Evolutionary conservation across 257 asterid species (phyloP).

Genomic region (Scutellaria galericulata): DNA sequence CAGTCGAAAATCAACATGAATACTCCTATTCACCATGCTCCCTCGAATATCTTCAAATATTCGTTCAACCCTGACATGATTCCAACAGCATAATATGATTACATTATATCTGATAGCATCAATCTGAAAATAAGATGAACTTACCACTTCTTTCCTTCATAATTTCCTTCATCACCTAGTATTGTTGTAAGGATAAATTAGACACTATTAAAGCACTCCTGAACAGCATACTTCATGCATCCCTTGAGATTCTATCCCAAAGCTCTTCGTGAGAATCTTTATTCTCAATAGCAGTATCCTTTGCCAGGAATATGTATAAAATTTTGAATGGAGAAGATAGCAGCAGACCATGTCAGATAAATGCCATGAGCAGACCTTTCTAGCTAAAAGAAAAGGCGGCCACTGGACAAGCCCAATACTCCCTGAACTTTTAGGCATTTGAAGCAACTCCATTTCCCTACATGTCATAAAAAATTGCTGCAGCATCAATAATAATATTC

Average conservation of each 20-base stretch:
- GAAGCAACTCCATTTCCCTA: slow-evolving; percentile 95
- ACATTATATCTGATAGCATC: slow-evolving; percentile 33
- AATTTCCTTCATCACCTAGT: slow-evolving; percentile 76
- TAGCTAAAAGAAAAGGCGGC: slow-evolving; percentile 94
- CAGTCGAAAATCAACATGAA: slow-evolving; percentile 65
- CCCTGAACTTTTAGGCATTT: slow-evolving; percentile 83
- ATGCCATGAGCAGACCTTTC: slow-evolving; percentile 70
- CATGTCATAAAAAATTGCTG: slow-evolving; percentile 29
- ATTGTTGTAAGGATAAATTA: slow-evolving; percentile 71
- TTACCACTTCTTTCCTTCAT: slow-evolving; percentile 92
- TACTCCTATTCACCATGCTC: slow-evolving; percentile 55
- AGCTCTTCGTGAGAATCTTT: slow-evolving; percentile 84
- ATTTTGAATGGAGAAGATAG: slow-evolving; percentile 26
- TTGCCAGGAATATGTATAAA: slow-evolving; percentile 78
- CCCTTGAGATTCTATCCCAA: slow-evolving; percentile 93
- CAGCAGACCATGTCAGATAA: slow-evolving; percentile 26
- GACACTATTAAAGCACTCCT: slow-evolving; percentile 76
- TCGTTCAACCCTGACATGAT: slow-evolving; percentile 79
- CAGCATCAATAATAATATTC: slow-evolving; percentile 31
- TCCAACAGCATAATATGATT: slow-evolving; percentile 30
- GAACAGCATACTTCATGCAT: slow-evolving; percentile 97
- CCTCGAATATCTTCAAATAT: slow-evolving; percentile 65
- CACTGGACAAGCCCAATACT: slow-evolving; percentile 81
- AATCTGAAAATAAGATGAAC: slow-evolving; percentile 28
- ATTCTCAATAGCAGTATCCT: slow-evolving; percentile 84